These are phyloP conservation scores for Boeremia lycopersici DNA, from an alignment of 2,329 filamentous ascomycete genomes.

Conservation along the genomic window DNA sequence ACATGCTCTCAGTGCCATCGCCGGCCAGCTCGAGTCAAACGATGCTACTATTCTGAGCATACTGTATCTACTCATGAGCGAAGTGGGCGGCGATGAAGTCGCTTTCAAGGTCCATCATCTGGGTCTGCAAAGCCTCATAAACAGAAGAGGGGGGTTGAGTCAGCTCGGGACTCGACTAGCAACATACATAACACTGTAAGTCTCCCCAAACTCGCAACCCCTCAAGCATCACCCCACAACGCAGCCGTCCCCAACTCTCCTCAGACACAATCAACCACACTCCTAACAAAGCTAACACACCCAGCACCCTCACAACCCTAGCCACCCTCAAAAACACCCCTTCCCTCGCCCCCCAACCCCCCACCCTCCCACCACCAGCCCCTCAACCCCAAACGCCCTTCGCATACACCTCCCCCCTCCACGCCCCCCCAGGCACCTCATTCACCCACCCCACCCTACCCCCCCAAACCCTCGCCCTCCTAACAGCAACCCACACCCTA, in stretches of 20 bases:
- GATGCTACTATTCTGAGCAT: conserved; percentile 42
- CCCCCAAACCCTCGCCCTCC: conserved; percentile 26
- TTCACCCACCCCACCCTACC: conserved; percentile 22
- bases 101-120: conserved; percentile 40
- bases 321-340: background rate
- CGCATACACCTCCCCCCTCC: conserved; percentile 31
- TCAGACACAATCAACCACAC: background rate
- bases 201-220: background rate
- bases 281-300: background rate
- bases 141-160: conserved; percentile 31
- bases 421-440: conserved; percentile 25
- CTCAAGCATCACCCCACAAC: too few species aligned
- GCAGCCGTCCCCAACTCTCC: background rate
- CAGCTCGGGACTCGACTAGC: conserved; percentile 24
- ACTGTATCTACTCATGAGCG: conserved; percentile 40
- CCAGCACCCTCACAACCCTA: conserved; percentile 1
- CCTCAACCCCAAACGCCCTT: background rate
- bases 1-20: conserved; percentile 34
- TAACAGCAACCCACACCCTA: conserved; percentile 35
- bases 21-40: conserved; percentile 34
- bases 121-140: conserved; percentile 35
- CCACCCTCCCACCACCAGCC: background rate
- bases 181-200: conserved; percentile 39
- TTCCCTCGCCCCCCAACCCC: background rate
- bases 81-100: conserved; percentile 37